phyloP scores from a whole-genome alignment of 768 basidiomycete genomes.

The Lentinula raphanica region DNA sequence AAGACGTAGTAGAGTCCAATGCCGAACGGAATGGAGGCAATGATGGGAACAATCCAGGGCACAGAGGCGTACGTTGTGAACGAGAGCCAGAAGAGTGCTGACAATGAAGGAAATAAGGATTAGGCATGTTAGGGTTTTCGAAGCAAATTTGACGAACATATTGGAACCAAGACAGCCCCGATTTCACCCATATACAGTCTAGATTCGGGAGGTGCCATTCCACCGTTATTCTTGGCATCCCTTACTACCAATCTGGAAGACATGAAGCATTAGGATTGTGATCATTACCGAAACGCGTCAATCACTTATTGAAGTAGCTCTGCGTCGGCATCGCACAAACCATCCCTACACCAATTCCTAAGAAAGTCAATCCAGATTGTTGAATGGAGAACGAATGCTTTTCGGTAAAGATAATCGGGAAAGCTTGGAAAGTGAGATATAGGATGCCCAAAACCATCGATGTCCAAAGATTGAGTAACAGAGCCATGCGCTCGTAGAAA shows the following conservation, averaged over 20 bases:
- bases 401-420: conserved; percentile 48
- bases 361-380: conserved; percentile 49
- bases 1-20: conserved; percentile 61
- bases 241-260: conserved; percentile 15
- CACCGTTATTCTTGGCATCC: conserved; percentile 33
- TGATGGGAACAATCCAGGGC: conserved; percentile 64
- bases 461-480: conserved; percentile 64
- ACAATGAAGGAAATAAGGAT: conserved; percentile 24
- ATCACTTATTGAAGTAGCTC: conserved; percentile 38
- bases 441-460: conserved; percentile 55
- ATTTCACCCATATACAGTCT: conserved; percentile 61
- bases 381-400: conserved; percentile 46
- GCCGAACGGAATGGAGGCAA: conserved; percentile 64
- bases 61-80: conserved; percentile 45
- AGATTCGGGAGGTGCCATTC: conserved; percentile 55
- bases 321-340: conserved; percentile 30
- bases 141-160: conserved; percentile 31
- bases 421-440: conserved; percentile 60
- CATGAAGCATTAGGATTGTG: conserved; percentile 19
- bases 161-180: conserved; percentile 59
- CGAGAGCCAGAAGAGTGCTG: conserved; percentile 49
- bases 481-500: conserved; percentile 67
- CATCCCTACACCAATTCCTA: conserved; percentile 59
- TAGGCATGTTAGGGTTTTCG: conserved; percentile 26
- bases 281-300: conserved; percentile 1